Percentiles rank a stretch among this genome's conserved stretches.
Evolutionary conservation across 2,329 filamentous ascomycete genomes (phyloP).

Genomic region (Colletotrichum australisinense): DNA sequence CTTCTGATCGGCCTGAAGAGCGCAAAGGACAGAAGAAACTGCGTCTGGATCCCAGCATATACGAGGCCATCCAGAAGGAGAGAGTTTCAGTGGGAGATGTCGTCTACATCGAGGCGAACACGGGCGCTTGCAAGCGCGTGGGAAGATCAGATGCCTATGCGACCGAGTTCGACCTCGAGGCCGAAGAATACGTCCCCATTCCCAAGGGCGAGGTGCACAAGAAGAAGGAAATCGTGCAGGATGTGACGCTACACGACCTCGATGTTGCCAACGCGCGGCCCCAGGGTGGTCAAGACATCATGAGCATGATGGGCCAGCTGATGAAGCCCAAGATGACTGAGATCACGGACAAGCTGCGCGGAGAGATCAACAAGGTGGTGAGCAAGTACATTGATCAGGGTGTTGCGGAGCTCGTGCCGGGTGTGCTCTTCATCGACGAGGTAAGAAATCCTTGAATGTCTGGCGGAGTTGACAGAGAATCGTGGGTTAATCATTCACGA

Average conservation of each 20-base stretch:
- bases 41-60: constrained; percentile 95
- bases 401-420: constrained; percentile 96
- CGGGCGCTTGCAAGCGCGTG: constrained; percentile 96
- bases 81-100: constrained; percentile 95
- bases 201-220: constrained; percentile 99
- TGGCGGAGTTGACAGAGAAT: constrained; percentile 19
- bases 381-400: constrained; percentile 99
- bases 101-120: constrained; percentile 99
- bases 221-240: constrained; percentile 99
- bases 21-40: constrained; percentile 97
- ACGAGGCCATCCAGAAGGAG: constrained; percentile 99
- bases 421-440: constrained; percentile 98
- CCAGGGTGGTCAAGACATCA: constrained; percentile 97
- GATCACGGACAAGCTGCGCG: constrained; percentile 95
- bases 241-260: constrained; percentile 95
- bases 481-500: constrained; percentile 36
- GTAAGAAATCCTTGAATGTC: constrained; percentile 58
- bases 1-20: constrained; percentile 95
- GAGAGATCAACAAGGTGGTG: constrained; percentile 99
- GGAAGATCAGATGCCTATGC: constrained; percentile 96
- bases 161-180: constrained; percentile 98
- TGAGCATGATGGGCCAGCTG: constrained; percentile 99
- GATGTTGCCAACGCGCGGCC: constrained; percentile 96
- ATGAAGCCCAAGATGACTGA: constrained; percentile 99
- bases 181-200: constrained; percentile 98